Evolutionary conservation across 495 filamentous ascomycete species (phyloP).

Genomic region (Astrocystis sublimbata): DNA sequence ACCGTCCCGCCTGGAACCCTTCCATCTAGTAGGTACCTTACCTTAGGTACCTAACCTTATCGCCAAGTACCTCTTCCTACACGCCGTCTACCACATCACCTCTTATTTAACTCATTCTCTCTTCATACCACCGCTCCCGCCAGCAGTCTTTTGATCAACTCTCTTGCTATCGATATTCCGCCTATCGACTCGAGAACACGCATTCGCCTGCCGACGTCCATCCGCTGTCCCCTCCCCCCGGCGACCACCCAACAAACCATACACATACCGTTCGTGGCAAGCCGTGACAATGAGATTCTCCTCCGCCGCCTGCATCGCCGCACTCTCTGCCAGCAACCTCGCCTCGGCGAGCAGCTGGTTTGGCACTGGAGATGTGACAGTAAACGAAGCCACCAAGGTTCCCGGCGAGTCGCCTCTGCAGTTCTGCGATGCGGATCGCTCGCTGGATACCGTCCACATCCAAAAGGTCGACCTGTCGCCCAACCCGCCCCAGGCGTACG

Average conservation of each 20-base stretch:
- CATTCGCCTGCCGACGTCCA: background rate
- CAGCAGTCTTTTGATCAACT: background rate
- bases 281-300: constrained; percentile 21
- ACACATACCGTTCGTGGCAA: background rate
- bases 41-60: no score
- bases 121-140: background rate
- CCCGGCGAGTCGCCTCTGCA: constrained; percentile 75
- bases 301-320: constrained; percentile 42
- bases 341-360: constrained; percentile 45
- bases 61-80: background rate
- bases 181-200: background rate
- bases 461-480: constrained; percentile 76
- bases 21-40: no score
- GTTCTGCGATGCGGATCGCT: constrained; percentile 66
- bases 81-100: background rate
- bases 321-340: constrained; percentile 36
- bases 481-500: constrained; percentile 87
- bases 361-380: constrained; percentile 30
- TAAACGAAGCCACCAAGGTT: constrained; percentile 49
- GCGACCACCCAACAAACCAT: background rate
- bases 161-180: no score
- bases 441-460: constrained; percentile 68
- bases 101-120: background rate
- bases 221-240: background rate
- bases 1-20: background rate